These are phyloP conservation scores for Aspergillus panamensis DNA, from an alignment of 495 filamentous ascomycete genomes.

Conservation along the genomic window DNA sequence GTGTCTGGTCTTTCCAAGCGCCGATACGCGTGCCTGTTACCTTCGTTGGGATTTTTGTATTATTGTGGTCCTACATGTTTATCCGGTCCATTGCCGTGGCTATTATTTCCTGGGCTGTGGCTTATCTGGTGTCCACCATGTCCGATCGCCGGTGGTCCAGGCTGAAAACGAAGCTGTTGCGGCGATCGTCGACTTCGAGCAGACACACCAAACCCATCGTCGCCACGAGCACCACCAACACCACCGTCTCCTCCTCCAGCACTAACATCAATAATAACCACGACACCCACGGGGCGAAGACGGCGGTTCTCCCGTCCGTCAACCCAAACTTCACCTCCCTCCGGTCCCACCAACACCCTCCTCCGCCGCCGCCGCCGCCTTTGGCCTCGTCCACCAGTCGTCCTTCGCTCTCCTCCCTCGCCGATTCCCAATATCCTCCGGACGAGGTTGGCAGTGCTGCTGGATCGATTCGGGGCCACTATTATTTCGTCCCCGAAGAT, in stretches of 20 bases:
- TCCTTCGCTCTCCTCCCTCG: slow-evolving; percentile 14
- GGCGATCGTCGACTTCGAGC: slow-evolving; percentile 38
- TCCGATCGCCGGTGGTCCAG: slow-evolving; percentile 36
- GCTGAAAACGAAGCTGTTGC: slow-evolving; percentile 38
- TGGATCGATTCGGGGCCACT: slow-evolving; percentile 10
- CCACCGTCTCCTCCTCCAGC: slow-evolving; percentile 8
- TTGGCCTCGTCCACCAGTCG: slow-evolving; percentile 8
- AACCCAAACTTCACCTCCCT: slow-evolving; percentile 16
- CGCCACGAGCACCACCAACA: slow-evolving; percentile 8
- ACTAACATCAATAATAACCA: slow-evolving; percentile 3
- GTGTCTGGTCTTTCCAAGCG: not conserved
- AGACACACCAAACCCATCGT: slow-evolving; percentile 23
- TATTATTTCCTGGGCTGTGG: not conserved
- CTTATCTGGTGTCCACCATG: slow-evolving; percentile 23
- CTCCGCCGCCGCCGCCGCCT: slow-evolving; percentile 6
- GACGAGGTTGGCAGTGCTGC: slow-evolving; percentile 13
- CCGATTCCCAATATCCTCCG: slow-evolving; percentile 12
- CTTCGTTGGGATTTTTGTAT: not conserved
- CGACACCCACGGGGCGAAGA: slow-evolving; percentile 5
- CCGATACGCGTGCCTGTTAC: no score
- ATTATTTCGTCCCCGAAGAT: slow-evolving; percentile 14
- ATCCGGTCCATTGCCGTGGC: not conserved
- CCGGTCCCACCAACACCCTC: slow-evolving; percentile 8
- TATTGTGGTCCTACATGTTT: not conserved
- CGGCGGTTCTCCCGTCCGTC: slow-evolving; percentile 11